Evolutionary conservation across 164 flowering plant species (phyloP).

Genomic region (Magnolia officinalis): DNA sequence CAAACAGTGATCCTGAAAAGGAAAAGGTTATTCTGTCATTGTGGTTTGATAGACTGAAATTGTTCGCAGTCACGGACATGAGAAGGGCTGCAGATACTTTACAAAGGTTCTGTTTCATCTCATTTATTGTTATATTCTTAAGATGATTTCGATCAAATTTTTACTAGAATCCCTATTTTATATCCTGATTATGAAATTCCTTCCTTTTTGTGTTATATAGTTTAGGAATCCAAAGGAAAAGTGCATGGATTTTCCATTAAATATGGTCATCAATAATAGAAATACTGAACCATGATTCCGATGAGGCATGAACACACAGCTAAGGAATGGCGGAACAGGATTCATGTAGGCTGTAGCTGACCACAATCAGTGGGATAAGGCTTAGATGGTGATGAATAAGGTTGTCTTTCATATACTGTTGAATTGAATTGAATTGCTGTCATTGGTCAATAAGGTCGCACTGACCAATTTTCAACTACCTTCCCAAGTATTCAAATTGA

Average conservation of each 20-base stretch:
- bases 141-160: background rate
- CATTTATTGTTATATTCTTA: background rate
- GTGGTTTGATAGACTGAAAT: slow-evolving; percentile 51
- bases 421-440: too few species aligned
- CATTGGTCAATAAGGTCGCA: too few species aligned
- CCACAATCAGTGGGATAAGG: too few species aligned
- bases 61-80: slow-evolving; percentile 65
- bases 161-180: background rate
- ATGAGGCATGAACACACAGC: too few species aligned
- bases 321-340: too few species aligned
- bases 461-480: too few species aligned
- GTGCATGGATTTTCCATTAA: slow-evolving; percentile 46
- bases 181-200: background rate
- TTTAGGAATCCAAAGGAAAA: slow-evolving; percentile 55
- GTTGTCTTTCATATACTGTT: too few species aligned
- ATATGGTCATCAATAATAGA: too few species aligned
- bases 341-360: too few species aligned
- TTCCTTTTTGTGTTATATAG: background rate
- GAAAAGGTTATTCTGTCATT: slow-evolving; percentile 50
- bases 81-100: slow-evolving; percentile 73
- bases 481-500: too few species aligned
- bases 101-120: slow-evolving; percentile 41
- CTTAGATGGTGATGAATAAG: too few species aligned
- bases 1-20: slow-evolving; percentile 39
- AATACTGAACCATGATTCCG: too few species aligned